Evolutionary conservation across 2,329 filamentous ascomycete genomes (phyloP), one percentile per base, ranked within the genome.

Genomic region (Diaporthe aspalathi): DNA sequence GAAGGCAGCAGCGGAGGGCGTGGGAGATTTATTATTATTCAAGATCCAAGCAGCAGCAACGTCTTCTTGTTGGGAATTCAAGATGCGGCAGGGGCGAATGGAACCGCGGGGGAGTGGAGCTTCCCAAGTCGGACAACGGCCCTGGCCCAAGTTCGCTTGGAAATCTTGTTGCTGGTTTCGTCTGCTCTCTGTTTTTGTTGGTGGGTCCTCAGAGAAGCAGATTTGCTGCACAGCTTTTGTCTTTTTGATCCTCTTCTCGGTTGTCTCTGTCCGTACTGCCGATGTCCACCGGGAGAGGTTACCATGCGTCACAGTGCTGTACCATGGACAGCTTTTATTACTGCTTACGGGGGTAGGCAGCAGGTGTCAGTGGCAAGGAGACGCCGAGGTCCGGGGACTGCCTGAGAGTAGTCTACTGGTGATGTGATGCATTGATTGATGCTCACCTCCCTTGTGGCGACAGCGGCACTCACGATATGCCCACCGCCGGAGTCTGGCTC

Each of bases 21-120:
- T 38, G 29, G 60, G 60, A 24, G 60, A 49, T 24, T 65, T 65
- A 65, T 65, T 65, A 65, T 65, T 50, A 50, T 50, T 65, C 60
- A 50, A 50, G 56, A 60, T 45, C 7, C 38, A 60, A 60, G 56
- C 54, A n/a, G 60, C 45, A 50, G 38, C 29, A 45, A n/a, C n/a
- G n/a, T n/a, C n/a, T n/a, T 50, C 60, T 65, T 65, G 60, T 65
- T 65, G 60, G 60, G 60, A 65, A 65, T 65, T 65, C 45, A 65
- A 45, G 60, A 65, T 65, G 60, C 60, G 60, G 60, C 60, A 65
- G 60, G 60, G 60, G 60, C 60, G 60, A 65, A 65, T 65, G 60
- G 60, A 65, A 65, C 60, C 60, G 60, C 60, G 60, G 60, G 60
- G 60, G 60, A 50, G 60, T 65, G 60, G 60, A 65, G 60, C 60